Percentiles rank a stretch among this genome's conserved stretches.
Conservation (phyloP, 2,329 filamentous ascomycete genomes). For the Fusarium burgessii region DNA sequence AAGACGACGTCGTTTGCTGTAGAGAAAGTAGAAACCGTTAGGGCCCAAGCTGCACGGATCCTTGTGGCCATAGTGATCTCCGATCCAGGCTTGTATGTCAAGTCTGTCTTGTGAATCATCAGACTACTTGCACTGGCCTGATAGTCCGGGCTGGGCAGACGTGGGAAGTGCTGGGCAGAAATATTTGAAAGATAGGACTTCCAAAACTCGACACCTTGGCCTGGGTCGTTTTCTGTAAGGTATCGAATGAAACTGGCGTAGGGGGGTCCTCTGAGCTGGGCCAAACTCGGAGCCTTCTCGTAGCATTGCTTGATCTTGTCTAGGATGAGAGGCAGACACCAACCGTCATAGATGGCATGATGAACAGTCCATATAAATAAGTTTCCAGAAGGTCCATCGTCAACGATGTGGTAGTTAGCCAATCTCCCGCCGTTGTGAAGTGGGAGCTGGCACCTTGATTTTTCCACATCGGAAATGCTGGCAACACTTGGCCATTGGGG, state of each 20-base stretch:
- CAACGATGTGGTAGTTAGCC: conserved; percentile 8
- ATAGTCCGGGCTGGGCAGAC: conserved; percentile 31
- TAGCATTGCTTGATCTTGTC: conserved; percentile 40
- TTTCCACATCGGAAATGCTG: not conserved
- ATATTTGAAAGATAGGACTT: conserved; percentile 20
- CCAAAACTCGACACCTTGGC: conserved; percentile 32
- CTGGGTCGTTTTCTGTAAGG: conserved; percentile 3
- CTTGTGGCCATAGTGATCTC: conserved; percentile 36
- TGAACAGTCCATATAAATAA: conserved; percentile 46
- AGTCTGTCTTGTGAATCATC: conserved; percentile 24
- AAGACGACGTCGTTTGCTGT: conserved; percentile 37
- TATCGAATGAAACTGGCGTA: conserved; percentile 36
- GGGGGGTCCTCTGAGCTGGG: not conserved
- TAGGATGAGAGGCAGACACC: conserved; percentile 41
- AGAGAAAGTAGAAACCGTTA: conserved; percentile 38
- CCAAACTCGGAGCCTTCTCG: not conserved
- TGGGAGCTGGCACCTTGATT: conserved; percentile 15
- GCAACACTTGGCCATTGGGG: conserved; percentile 21
- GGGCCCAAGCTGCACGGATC: conserved; percentile 41
- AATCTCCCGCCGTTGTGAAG: conserved; percentile 26
- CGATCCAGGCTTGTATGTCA: not conserved
- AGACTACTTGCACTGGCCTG: conserved; percentile 30
- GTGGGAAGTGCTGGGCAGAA: conserved; percentile 39
- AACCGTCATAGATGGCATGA: conserved; percentile 47
- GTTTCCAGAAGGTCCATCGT: not conserved